phyloP scores from a whole-genome alignment of 2,329 filamentous ascomycete species.

The Aspergillus felis region DNA sequence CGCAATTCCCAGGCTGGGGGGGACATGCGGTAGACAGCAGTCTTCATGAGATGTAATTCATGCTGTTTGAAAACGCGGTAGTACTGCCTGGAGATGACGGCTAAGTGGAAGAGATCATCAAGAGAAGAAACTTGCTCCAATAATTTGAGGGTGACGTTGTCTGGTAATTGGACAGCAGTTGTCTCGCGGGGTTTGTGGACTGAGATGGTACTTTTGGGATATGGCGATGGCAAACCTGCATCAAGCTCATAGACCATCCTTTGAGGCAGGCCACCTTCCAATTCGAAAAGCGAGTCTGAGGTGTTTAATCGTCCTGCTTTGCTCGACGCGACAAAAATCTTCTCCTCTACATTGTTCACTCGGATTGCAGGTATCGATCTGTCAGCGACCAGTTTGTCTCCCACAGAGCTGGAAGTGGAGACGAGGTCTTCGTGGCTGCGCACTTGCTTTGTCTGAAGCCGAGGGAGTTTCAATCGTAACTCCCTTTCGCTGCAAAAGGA shows the following conservation, averaged over 20 bases:
- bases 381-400: background rate
- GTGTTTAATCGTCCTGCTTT: constrained; percentile 14
- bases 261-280: constrained; percentile 17
- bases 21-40: constrained; percentile 50
- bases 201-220: constrained; percentile 10
- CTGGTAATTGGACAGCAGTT: constrained; percentile 45
- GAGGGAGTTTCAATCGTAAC: constrained; percentile 20
- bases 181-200: constrained; percentile 12
- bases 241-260: constrained; percentile 33
- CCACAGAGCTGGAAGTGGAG: constrained; percentile 2
- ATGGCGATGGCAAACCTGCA: constrained; percentile 19
- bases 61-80: constrained; percentile 56
- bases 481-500: constrained; percentile 21
- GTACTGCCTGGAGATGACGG: constrained; percentile 53
- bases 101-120: constrained; percentile 54
- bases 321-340: constrained; percentile 20
- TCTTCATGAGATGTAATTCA: constrained; percentile 52
- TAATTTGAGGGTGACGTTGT: constrained; percentile 51
- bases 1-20: constrained; percentile 58
- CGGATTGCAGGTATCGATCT: background rate
- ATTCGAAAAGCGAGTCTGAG: constrained; percentile 16
- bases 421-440: background rate
- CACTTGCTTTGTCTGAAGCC: constrained; percentile 21
- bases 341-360: constrained; percentile 15
- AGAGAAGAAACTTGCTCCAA: constrained; percentile 47